These are phyloP conservation scores for Ramaria rubella DNA, from an alignment of 768 basidiomycete species.

Conservation along the genomic window DNA sequence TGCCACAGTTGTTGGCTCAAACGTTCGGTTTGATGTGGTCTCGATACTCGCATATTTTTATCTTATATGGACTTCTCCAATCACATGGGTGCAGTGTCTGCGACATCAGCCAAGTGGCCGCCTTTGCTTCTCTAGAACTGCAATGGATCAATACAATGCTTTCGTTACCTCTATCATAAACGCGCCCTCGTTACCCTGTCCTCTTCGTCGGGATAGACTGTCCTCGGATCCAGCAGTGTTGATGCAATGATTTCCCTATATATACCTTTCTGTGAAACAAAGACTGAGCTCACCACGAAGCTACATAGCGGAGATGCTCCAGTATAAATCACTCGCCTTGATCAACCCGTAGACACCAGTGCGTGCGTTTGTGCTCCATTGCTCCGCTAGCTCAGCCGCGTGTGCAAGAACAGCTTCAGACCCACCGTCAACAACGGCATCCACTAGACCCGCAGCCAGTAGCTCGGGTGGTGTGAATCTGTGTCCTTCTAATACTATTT, in stretches of 20 bases:
- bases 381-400: constrained; percentile 56
- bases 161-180: too few species aligned
- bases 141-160: too few species aligned
- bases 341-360: constrained; percentile 68
- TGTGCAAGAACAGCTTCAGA: constrained; percentile 54
- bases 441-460: constrained; percentile 57
- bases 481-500: constrained; percentile 74
- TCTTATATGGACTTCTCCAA: too few species aligned
- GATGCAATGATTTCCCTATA: constrained; percentile 48
- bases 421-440: constrained; percentile 54
- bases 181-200: constrained; percentile 2
- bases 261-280: constrained; percentile 39
- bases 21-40: too few species aligned
- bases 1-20: too few species aligned
- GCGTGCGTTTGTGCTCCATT: constrained; percentile 43
- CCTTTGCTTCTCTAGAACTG: too few species aligned
- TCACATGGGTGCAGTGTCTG: too few species aligned
- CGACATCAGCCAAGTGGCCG: too few species aligned
- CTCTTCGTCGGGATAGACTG: constrained; percentile 1
- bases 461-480: constrained; percentile 73
- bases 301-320: neutral
- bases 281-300: neutral
- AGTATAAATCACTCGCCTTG: constrained; percentile 37
- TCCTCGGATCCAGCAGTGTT: neutral
- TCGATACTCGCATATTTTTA: too few species aligned